These are phyloP conservation scores for Fonsecaea monophora DNA, from an alignment of 2,329 filamentous ascomycete genomes.

Conservation along the genomic window DNA sequence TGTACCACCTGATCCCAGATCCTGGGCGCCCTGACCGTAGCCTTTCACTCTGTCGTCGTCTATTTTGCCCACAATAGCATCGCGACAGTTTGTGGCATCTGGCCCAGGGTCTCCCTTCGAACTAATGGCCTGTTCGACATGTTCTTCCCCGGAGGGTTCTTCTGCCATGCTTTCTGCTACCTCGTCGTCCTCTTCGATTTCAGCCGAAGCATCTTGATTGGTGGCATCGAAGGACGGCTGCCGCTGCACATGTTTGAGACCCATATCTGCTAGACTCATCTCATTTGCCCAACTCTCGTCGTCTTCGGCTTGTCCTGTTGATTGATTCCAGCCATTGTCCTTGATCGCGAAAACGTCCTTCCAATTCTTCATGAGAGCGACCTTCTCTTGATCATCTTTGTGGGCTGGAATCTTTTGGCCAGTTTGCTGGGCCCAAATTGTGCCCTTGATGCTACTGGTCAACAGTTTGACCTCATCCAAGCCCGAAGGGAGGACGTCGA, in stretches of 20 bases:
- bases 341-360: conserved; percentile 49
- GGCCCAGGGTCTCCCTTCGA: neutral
- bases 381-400: conserved; percentile 50
- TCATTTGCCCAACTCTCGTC: conserved; percentile 42
- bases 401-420: conserved; percentile 44
- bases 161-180: conserved; percentile 20
- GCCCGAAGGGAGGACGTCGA: conserved; percentile 28
- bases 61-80: neutral
- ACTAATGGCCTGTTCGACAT: neutral
- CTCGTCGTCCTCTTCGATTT: conserved; percentile 24
- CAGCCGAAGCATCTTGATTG: conserved; percentile 14
- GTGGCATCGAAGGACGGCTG: conserved; percentile 21
- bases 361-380: conserved; percentile 56
- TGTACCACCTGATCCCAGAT: neutral
- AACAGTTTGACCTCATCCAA: conserved; percentile 33
- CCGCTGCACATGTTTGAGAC: conserved; percentile 31
- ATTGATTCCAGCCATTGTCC: conserved; percentile 30
- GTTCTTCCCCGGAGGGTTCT: conserved; percentile 13
- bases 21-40: neutral
- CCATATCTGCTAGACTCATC: conserved; percentile 41
- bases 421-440: conserved; percentile 49
- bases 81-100: neutral
- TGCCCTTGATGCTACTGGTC: conserved; percentile 46
- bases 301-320: conserved; percentile 7
- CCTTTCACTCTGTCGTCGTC: conserved; percentile 5